phyloP scores from a whole-genome alignment of 306 rosid species.

The Prunus davidiana region DNA sequence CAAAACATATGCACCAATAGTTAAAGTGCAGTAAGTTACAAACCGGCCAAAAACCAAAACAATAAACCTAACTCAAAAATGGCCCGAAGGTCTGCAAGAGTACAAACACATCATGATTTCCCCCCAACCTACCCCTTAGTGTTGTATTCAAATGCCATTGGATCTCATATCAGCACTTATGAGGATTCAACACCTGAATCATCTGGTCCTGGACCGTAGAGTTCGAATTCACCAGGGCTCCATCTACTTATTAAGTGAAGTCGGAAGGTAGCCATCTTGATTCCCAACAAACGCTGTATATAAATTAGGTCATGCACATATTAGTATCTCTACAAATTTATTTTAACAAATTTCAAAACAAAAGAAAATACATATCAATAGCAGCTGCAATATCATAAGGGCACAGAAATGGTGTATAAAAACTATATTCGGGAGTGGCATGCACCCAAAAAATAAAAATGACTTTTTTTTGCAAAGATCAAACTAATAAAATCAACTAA shows the following conservation, averaged over 20 bases:
- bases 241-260: conserved; percentile 80
- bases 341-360: not conserved
- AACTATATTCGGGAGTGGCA: not conserved
- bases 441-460: not conserved
- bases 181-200: conserved; percentile 74
- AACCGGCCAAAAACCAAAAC: not conserved
- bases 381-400: not conserved
- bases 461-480: not conserved
- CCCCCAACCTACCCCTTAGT: not conserved
- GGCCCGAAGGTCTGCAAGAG: not conserved
- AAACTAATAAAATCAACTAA: not conserved
- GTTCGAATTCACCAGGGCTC: conserved; percentile 70
- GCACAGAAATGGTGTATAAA: not conserved
- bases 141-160: not conserved
- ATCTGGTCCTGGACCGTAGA: conserved; percentile 57
- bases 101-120: not conserved
- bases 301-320: conserved; percentile 5
- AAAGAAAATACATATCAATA: not conserved
- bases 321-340: conserved; percentile 7
- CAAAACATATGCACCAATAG: not conserved
- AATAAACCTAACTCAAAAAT: conserved; percentile 3
- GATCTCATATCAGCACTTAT: conserved; percentile 18
- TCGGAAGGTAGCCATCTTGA: conserved; percentile 75
- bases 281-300: conserved; percentile 73
- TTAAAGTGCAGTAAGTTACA: not conserved